Conservation (phyloP, 306 rosid species). For the Abrus pulchellus region DNA sequence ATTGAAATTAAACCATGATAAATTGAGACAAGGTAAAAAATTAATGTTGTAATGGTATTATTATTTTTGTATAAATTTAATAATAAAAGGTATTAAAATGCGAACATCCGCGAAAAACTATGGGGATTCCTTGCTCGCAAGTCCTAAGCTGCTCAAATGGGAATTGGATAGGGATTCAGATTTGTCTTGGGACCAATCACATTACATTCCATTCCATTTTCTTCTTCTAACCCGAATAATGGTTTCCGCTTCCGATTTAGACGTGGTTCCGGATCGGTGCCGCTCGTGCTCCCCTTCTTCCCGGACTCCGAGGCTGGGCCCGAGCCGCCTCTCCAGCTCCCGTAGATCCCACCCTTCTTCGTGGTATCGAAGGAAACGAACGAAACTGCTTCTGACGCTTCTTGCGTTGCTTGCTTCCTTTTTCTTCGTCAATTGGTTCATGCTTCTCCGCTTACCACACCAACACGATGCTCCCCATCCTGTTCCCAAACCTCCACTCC, state of each 20-base stretch:
- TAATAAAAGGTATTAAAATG: no score
- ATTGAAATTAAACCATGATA: no score
- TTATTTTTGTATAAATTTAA: no score
- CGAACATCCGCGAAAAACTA: no score
- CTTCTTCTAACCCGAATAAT: slow-evolving; percentile 42
- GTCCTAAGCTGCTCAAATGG: not conserved
- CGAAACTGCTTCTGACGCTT: slow-evolving; percentile 63
- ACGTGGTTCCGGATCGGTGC: slow-evolving; percentile 48
- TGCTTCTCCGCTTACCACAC: slow-evolving; percentile 74
- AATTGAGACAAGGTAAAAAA: no score
- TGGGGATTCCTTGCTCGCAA: no score
- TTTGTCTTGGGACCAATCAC: no score
- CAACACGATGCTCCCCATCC: slow-evolving; percentile 54
- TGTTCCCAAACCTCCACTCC: slow-evolving; percentile 33
- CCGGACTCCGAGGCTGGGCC: slow-evolving; percentile 64
- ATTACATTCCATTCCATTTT: not conserved
- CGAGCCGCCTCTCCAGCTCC: slow-evolving; percentile 66
- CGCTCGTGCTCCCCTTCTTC: slow-evolving; percentile 56
- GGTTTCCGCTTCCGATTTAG: slow-evolving; percentile 44
- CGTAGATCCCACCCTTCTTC: slow-evolving; percentile 55
- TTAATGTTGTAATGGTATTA: no score
- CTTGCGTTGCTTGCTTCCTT: slow-evolving; percentile 62
- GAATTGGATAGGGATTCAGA: not conserved
- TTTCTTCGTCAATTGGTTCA: slow-evolving; percentile 73
- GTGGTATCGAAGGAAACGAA: slow-evolving; percentile 71